Percentiles rank a stretch among this genome's conserved stretches.
phyloP scores from a whole-genome alignment of 2,329 filamentous ascomycete genomes.

The Lachnellula willkommii region DNA sequence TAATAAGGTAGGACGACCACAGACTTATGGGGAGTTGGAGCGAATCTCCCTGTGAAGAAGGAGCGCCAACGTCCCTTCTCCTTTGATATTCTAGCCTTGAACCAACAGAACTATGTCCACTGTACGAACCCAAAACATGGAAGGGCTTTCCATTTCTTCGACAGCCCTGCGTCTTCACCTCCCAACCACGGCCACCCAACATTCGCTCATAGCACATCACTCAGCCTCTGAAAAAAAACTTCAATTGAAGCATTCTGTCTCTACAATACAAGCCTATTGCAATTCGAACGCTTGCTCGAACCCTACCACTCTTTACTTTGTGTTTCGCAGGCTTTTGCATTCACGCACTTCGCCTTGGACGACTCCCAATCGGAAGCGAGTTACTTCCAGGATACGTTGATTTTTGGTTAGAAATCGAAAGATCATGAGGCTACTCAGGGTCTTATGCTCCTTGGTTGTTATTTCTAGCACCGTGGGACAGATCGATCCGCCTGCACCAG shows the following conservation, averaged over 20 bases:
- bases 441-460: constrained; percentile 12
- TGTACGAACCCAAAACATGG: background rate
- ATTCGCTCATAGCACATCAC: background rate
- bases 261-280: constrained; percentile 6
- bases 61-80: background rate
- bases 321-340: background rate
- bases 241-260: constrained; percentile 10
- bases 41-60: too few species aligned
- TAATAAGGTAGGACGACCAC: too few species aligned
- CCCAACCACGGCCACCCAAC: constrained; percentile 1
- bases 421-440: constrained; percentile 2
- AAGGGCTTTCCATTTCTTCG: background rate
- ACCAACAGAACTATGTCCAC: too few species aligned
- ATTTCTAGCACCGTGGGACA: constrained; percentile 11
- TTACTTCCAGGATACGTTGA: background rate
- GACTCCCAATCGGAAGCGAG: background rate
- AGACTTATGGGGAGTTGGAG: too few species aligned
- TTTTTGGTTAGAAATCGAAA: background rate
- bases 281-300: background rate
- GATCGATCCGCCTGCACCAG: constrained; percentile 12
- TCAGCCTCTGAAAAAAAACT: background rate
- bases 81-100: too few species aligned
- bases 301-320: background rate
- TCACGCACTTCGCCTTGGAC: background rate
- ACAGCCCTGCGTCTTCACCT: background rate